Evolutionary conservation across 495 filamentous ascomycete species (phyloP).

Genomic region (Talaromyces nanjingensis): DNA sequence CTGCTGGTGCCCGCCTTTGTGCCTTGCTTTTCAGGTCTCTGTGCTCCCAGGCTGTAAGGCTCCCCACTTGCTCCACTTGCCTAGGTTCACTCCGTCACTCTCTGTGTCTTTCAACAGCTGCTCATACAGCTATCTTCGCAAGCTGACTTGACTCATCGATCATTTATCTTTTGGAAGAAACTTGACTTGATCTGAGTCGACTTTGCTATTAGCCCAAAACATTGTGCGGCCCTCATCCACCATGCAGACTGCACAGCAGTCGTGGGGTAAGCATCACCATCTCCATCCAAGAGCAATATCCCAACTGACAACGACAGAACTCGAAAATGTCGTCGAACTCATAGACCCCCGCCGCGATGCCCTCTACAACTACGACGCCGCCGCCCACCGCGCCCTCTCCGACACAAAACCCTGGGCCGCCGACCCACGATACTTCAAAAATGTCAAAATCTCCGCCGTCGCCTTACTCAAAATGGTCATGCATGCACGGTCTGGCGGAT

Average conservation of each 20-base stretch:
- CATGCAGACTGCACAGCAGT: constrained; percentile 52
- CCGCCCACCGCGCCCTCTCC: constrained; percentile 51
- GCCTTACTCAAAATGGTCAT: constrained; percentile 99
- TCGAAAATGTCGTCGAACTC: constrained; percentile 77
- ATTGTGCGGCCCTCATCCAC: constrained; percentile 4
- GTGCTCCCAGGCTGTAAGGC: neutral
- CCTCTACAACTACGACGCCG: constrained; percentile 74
- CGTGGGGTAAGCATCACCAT: constrained; percentile 43
- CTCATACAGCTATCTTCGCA: neutral
- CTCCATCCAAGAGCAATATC: no score
- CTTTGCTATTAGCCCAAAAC: neutral
- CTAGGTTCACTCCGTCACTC: neutral
- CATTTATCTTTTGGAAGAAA: neutral
- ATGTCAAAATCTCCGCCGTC: constrained; percentile 85
- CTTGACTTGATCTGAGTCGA: neutral
- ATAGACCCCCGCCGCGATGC: constrained; percentile 83
- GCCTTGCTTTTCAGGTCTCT: neutral
- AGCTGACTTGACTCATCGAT: neutral
- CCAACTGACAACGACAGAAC: constrained; percentile 49
- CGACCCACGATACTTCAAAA: constrained; percentile 87
- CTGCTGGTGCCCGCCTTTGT: neutral
- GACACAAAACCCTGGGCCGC: constrained; percentile 67
- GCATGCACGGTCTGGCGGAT: constrained; percentile 90
- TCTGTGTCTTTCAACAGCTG: neutral
- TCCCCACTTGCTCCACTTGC: neutral